Conservation (phyloP, 257 asterid species). For the Haberlea rhodopensis region DNA sequence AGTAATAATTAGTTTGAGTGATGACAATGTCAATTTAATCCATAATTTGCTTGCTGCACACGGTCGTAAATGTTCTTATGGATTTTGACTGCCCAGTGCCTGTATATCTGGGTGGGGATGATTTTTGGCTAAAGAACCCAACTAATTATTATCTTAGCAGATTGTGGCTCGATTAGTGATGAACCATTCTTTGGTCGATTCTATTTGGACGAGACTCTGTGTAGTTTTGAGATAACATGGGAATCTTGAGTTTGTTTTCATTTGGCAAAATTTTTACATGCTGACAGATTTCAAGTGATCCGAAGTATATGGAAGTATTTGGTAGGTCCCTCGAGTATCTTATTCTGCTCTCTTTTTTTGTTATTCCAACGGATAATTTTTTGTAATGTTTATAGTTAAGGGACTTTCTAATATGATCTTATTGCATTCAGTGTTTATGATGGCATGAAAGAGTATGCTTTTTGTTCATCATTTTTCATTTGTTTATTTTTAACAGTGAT, state of each 20-base stretch:
- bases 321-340: conserved; percentile 49
- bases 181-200: conserved; percentile 11
- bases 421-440: neutral
- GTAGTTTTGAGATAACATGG: conserved; percentile 4
- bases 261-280: conserved; percentile 20
- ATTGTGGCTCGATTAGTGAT: neutral
- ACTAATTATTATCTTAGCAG: conserved; percentile 7
- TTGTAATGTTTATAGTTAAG: conserved; percentile 3
- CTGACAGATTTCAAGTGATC: conserved; percentile 83
- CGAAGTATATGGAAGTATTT: conserved; percentile 89
- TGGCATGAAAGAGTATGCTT: conserved; percentile 13
- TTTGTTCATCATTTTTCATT: neutral
- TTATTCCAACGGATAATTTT: conserved; percentile 5
- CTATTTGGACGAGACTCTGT: conserved; percentile 13
- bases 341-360: conserved; percentile 19
- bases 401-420: conserved; percentile 4
- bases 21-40: conserved; percentile 7
- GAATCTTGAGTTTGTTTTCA: conserved; percentile 9
- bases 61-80: conserved; percentile 16
- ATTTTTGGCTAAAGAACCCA: conserved; percentile 7
- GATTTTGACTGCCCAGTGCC: conserved; percentile 14
- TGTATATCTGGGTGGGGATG: neutral
- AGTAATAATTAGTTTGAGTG: conserved; percentile 7
- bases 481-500: neutral
- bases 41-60: conserved; percentile 13